phyloP scores from a whole-genome alignment of 2,329 filamentous ascomycete genomes.

The Xylariaceae sp. region DNA sequence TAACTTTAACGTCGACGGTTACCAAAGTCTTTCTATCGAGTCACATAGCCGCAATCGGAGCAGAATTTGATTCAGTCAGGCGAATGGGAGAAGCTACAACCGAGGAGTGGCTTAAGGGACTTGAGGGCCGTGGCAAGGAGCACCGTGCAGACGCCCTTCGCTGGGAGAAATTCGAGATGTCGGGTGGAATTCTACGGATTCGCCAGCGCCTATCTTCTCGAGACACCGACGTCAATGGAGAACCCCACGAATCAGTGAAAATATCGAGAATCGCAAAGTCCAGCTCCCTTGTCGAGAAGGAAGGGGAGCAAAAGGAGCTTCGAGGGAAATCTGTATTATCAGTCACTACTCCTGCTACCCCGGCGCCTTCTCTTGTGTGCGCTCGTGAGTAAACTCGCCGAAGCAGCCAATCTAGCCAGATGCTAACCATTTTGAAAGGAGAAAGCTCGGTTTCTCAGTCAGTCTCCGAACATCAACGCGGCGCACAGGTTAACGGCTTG shows the following conservation, averaged over 20 bases:
- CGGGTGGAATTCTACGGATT: conserved; percentile 39
- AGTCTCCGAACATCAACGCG: background rate
- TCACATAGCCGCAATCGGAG: conserved; percentile 57
- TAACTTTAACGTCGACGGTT: conserved; percentile 44
- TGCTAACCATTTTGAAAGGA: conserved; percentile 3
- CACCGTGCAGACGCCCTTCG: conserved; percentile 56
- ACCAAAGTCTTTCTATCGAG: conserved; percentile 61
- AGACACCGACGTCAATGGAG: background rate
- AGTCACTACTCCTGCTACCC: background rate
- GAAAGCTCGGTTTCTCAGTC: background rate
- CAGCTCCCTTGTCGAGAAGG: background rate
- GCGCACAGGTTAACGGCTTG: conserved; percentile 15
- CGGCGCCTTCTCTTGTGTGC: background rate
- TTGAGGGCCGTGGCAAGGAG: conserved; percentile 57
- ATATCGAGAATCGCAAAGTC: background rate
- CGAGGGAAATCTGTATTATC: background rate
- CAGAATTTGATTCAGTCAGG: conserved; percentile 58
- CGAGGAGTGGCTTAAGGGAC: conserved; percentile 75
- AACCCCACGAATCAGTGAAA: background rate
- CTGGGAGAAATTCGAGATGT: conserved; percentile 68
- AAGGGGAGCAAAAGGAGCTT: background rate
- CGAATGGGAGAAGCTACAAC: conserved; percentile 60
- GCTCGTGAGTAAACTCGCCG: background rate
- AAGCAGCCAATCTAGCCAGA: background rate
- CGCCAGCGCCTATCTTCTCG: conserved; percentile 27